Conservation (phyloP, 176 grass and related monocot species). For the Bolboschoenus planiculmis region DNA sequence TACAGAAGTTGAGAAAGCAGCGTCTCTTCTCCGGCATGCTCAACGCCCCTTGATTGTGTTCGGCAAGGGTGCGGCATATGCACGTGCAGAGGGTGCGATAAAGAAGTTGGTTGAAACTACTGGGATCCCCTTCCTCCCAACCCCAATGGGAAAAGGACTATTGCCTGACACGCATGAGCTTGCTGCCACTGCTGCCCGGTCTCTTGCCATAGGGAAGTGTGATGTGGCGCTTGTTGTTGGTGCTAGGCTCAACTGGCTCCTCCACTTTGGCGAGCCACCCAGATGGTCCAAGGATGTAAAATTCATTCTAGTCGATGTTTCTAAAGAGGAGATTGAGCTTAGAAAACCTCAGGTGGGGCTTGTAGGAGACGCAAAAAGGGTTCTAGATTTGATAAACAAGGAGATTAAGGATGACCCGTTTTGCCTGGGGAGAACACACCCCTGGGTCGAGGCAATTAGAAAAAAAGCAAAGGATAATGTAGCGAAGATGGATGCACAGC, state of each 20-base stretch:
- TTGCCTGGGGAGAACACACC: conserved; percentile 59
- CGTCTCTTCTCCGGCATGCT: conserved; percentile 52
- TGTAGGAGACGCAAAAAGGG: conserved; percentile 60
- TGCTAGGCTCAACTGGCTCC: conserved; percentile 86
- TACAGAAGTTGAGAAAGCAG: conserved; percentile 38
- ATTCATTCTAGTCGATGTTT: conserved; percentile 75
- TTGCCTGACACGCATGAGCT: conserved; percentile 69
- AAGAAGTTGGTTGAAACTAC: conserved; percentile 72
- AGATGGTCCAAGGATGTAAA: conserved; percentile 92
- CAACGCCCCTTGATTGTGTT: conserved; percentile 67
- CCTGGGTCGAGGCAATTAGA: conserved; percentile 73
- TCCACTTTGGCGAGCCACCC: conserved; percentile 79
- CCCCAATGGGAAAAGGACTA: conserved; percentile 92
- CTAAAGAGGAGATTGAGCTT: conserved; percentile 74
- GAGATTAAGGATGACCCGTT: conserved; percentile 92
- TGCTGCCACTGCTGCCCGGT: conserved; percentile 69
- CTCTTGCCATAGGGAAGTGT: conserved; percentile 64
- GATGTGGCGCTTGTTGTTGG: conserved; percentile 74
- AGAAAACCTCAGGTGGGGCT: conserved; percentile 68
- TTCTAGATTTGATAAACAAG: conserved; percentile 54
- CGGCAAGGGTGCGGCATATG: conserved; percentile 78
- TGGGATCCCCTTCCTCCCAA: conserved; percentile 82
- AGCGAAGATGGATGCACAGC: conserved; percentile 68
- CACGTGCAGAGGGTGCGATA: conserved; percentile 53
- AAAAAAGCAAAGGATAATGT: conserved; percentile 75